A percentile compares a stretch with the other conserved stretches of the same genome.
Evolutionary conservation across 305 asterid species (phyloP).

Genomic region (Lippia alba): DNA sequence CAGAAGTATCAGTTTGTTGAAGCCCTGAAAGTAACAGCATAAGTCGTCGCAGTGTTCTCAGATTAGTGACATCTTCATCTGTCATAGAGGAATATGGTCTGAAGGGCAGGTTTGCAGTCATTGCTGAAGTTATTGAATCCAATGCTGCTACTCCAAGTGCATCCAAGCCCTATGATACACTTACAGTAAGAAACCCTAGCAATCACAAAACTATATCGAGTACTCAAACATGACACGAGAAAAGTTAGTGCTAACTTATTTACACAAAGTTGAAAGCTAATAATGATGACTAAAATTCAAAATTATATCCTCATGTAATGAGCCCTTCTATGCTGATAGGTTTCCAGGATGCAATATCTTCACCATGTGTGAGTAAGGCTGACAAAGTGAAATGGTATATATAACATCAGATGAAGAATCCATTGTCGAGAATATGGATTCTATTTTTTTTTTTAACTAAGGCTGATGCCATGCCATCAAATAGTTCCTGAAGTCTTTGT

Average conservation of each 20-base stretch:
- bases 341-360: neutral
- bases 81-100: conserved; percentile 62
- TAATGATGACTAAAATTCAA: neutral
- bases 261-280: conserved; percentile 5
- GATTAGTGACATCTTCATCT: conserved; percentile 76
- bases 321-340: conserved; percentile 8
- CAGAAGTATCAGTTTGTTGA: conserved; percentile 49
- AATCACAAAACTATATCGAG: neutral
- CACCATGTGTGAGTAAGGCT: neutral
- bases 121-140: conserved; percentile 61
- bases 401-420: conserved; percentile 15
- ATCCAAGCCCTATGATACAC: conserved; percentile 77
- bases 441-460: neutral
- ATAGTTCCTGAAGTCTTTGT: neutral
- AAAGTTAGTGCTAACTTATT: neutral
- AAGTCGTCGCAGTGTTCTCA: conserved; percentile 80
- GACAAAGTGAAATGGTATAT: neutral
- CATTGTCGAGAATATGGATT: neutral
- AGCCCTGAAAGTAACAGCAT: conserved; percentile 63
- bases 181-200: conserved; percentile 25
- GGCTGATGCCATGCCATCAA: neutral
- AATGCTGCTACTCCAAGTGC: conserved; percentile 86
- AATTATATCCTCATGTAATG: conserved; percentile 14
- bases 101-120: conserved; percentile 64
- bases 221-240: conserved; percentile 19